Conservation (phyloP, 768 basidiomycete genomes). For the Boletus eberwhitei region DNA sequence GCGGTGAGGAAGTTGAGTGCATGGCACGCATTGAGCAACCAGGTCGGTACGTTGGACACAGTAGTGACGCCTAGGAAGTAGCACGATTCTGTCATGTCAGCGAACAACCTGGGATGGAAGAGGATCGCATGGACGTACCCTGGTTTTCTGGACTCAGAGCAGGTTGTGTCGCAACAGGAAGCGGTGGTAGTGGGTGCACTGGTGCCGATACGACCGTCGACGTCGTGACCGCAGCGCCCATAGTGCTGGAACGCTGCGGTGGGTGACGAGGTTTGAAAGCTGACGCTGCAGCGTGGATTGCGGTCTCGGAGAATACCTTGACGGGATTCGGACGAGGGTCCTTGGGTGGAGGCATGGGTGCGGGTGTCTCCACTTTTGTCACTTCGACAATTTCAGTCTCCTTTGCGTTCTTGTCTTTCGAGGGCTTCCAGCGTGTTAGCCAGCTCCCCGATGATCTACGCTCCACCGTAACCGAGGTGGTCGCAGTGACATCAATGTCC, state of each 20-base stretch:
- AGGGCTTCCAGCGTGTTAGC: slow-evolving; percentile 47
- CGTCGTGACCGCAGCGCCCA: slow-evolving; percentile 25
- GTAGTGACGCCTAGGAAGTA: slow-evolving; percentile 34
- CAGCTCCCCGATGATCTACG: slow-evolving; percentile 47
- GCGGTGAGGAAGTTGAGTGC: slow-evolving; percentile 71
- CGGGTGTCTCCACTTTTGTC: slow-evolving; percentile 19
- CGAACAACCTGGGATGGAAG: neutral
- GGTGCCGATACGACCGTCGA: slow-evolving; percentile 8
- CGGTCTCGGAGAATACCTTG: slow-evolving; percentile 33
- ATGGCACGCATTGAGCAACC: slow-evolving; percentile 74
- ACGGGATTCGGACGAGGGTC: slow-evolving; percentile 33
- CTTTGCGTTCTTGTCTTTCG: slow-evolving; percentile 34
- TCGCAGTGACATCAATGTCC: slow-evolving; percentile 60
- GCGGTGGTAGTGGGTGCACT: slow-evolving; percentile 14
- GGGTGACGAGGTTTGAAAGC: slow-evolving; percentile 27
- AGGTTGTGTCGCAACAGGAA: slow-evolving; percentile 15
- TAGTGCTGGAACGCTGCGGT: slow-evolving; percentile 30
- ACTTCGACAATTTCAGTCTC: slow-evolving; percentile 32
- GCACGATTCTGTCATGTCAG: neutral
- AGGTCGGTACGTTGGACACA: slow-evolving; percentile 61
- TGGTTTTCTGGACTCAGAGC: slow-evolving; percentile 8
- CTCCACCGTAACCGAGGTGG: slow-evolving; percentile 60
- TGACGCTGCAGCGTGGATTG: slow-evolving; percentile 28
- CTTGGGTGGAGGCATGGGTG: slow-evolving; percentile 27
- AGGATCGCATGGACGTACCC: slow-evolving; percentile 12